Evolutionary conservation across 1,284 basidiomycete species (phyloP), one percentile per base, ranked within the genome.

Genomic region (Ustilago hordei): DNA sequence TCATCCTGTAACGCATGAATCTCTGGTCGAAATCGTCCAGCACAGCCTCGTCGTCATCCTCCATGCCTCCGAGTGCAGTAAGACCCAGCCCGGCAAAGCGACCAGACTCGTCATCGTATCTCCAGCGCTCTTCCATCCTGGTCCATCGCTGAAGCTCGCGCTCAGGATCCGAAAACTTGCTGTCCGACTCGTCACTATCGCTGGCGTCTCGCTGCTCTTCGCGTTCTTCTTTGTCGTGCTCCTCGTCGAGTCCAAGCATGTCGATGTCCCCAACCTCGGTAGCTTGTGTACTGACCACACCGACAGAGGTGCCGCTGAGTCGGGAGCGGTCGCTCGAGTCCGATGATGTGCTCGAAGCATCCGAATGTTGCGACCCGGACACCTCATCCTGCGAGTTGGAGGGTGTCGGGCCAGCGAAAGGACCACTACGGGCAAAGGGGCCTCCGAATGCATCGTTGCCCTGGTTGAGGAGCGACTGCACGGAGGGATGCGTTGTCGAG

Each of bases 1-100:
- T 80, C 81, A 85, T 85, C 41, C 84, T 80, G 77, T 82, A 85
- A n/a, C 79, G 78, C 63, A 85, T 79, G 64, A 85, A 85, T 55
- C 81, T 78, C 58, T 83, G 84, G 64, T 85, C 84, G 62, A 80
- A 85, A 66, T 85, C 84, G 55, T 85, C 84, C 50, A 85, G 43
- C 17, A 85, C 82, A 8, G 83, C 84, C 62, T 85, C 84, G 43
- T 85, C 83, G 35, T 85, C 84, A 31, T 84, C 83, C 52, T 85
- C 84, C 84, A 85, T 85, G 47, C 84, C 84, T 38, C 84, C 84
- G 1, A 85, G 75, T 12, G 83, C 81, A 8, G 78, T 73, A 4
- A 85, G 82, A 39, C 84, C 84, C 1, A 85, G 69, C 8, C 84
- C 84, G 7, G 84, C 84, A 63, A 81, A 85, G 17, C 81, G 75